Base-by-base conservation (phyloP, 1,284 basidiomycete species). In the Ustilago trichophora region DNA sequence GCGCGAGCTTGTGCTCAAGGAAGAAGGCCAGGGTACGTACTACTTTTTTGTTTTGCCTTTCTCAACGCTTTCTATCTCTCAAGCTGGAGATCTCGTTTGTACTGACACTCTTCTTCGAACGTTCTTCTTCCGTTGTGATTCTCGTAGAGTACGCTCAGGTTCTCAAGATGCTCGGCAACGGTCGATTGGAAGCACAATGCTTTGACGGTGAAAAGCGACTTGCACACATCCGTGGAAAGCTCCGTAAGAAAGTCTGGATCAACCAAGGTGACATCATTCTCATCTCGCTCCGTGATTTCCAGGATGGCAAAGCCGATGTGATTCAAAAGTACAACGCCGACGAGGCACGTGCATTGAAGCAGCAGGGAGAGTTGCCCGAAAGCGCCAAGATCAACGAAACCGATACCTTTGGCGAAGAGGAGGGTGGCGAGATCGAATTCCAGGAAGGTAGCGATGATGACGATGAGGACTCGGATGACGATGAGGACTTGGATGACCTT, bases 231-330 rank as follows among this genome's bases (percentile, higher is more conserved):
- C 88, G 96, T 83, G 96, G 96, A 51, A 98, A 98, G 85, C 94
- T 99, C 91, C 86, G 96, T 81, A 98, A 98, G 85, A 98, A 98
- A 89, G 94, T 98, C 77, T 98, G 96, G 96, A 98, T 99, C 83
- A 96, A 96, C 82, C 92, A 94, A 78, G 96, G 96, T 75, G 96
- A 98, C 81, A 98, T 98, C 82, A 90, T 98, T 66, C 86, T 99
- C 37, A 86, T 99, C 33, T 98, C 95, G 25, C 87, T 99, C 48
- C 91, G 96, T 75, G 96, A 98, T 54, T 99, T 98, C 88, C 95
- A 98, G 83, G 96, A 98, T 78, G 93, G 93, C 84, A 98, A 98
- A 83, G 96, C 94, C 26, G 96, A 99, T 84, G 95, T 99, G 43
- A 98, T 98, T 80, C 95, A 97, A 82, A 97, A 97, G 84, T 99